Conservation (phyloP, 176 grass and related monocot genomes). For the Triticum urartu region DNA sequence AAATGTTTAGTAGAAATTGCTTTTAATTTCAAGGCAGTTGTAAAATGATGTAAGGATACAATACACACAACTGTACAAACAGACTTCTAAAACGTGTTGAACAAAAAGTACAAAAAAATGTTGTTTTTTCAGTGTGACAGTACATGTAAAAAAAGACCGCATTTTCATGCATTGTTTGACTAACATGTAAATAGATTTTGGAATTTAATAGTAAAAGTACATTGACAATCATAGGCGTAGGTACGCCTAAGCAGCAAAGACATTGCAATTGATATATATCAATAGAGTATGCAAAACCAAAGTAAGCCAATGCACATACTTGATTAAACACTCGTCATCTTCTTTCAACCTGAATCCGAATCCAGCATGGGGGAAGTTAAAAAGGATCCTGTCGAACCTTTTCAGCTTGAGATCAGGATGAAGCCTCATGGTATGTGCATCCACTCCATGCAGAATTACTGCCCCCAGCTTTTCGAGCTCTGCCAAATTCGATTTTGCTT, state of each 20-base stretch:
- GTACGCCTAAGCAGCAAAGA: not conserved
- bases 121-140: not conserved
- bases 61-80: not conserved
- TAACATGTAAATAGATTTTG: too few relatives aligned
- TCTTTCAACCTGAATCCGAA: not conserved
- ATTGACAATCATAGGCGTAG: not conserved
- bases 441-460: not conserved
- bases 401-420: not conserved
- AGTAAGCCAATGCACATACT: not conserved
- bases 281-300: not conserved
- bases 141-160: too few relatives aligned
- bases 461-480: constrained; percentile 11
- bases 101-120: not conserved
- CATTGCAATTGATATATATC: not conserved
- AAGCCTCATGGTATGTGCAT: not conserved
- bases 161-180: not conserved
- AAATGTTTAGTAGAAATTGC: too few relatives aligned
- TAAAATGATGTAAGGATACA: not conserved
- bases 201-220: not conserved
- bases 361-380: not conserved
- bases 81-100: not conserved
- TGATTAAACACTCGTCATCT: not conserved
- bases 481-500: constrained; percentile 29
- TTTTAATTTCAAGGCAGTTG: not conserved
- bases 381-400: not conserved